phyloP scores from a whole-genome alignment of 2,329 filamentous ascomycete species.

The Colletotrichum cereale region DNA sequence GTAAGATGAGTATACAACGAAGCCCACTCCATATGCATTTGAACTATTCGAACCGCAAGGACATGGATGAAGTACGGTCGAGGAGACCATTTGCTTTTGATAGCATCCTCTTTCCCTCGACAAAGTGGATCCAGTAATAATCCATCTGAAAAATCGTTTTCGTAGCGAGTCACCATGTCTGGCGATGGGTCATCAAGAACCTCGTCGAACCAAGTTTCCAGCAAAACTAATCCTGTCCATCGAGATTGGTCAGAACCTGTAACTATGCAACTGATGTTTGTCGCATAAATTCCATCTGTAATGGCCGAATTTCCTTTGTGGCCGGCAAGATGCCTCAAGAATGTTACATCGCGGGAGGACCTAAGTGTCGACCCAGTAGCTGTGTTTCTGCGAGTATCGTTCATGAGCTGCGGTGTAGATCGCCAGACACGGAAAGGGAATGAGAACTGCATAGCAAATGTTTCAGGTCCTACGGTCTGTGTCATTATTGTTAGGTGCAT shows the following conservation, averaged over 20 bases:
- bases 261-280: background rate
- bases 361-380: background rate
- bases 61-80: background rate
- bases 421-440: slow-evolving; percentile 14
- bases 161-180: slow-evolving; percentile 11
- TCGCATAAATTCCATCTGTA: background rate
- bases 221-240: background rate
- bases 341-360: background rate
- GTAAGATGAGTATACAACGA: background rate
- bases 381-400: background rate
- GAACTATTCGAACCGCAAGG: background rate
- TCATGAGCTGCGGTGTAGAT: background rate
- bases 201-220: slow-evolving; percentile 12
- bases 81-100: background rate
- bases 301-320: accelerated
- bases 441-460: background rate
- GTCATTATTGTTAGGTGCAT: background rate
- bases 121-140: background rate
- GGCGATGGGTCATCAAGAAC: background rate
- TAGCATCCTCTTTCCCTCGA: background rate
- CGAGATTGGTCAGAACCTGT: background rate
- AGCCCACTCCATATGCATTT: background rate
- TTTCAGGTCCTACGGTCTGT: background rate
- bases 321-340: background rate
- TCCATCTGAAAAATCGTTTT: background rate